Evolutionary conservation across 2,329 filamentous ascomycete species (phyloP).

Genomic region (Biscogniauxia marginata): DNA sequence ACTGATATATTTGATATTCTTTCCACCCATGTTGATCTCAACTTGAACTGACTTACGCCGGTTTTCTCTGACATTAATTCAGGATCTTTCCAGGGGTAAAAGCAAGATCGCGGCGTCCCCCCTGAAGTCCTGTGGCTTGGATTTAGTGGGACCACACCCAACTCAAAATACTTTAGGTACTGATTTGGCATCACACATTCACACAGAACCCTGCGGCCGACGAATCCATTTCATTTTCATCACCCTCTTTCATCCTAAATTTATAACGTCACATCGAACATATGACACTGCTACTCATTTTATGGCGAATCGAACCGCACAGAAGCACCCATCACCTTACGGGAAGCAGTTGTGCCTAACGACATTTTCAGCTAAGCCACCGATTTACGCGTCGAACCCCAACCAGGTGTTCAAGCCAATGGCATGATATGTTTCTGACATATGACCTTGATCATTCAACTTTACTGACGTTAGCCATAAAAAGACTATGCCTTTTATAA

Average conservation of each 20-base stretch:
- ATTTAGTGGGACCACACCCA: background rate
- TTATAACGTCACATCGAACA: background rate
- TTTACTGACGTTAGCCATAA: background rate
- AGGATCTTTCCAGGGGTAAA: background rate
- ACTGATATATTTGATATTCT: background rate
- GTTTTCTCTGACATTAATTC: background rate
- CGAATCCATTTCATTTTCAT: too few relatives aligned
- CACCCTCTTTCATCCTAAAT: too few relatives aligned
- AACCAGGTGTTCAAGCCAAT: background rate
- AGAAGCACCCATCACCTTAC: background rate
- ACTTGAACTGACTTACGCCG: background rate
- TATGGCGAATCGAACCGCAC: background rate
- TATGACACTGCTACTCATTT: background rate
- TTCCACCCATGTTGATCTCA: background rate
- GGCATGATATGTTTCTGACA: too few relatives aligned
- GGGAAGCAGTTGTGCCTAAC: background rate
- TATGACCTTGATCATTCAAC: background rate
- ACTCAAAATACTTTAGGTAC: background rate
- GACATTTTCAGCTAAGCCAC: background rate
- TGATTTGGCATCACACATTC: too few relatives aligned
- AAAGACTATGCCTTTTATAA: background rate
- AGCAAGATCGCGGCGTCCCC: background rate
- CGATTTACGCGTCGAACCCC: background rate
- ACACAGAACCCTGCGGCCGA: too few relatives aligned
- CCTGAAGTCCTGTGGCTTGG: background rate